Evolutionary conservation across 1,139 yeast genomes (phyloP).

Genomic region (Yamadazyma sp.): DNA sequence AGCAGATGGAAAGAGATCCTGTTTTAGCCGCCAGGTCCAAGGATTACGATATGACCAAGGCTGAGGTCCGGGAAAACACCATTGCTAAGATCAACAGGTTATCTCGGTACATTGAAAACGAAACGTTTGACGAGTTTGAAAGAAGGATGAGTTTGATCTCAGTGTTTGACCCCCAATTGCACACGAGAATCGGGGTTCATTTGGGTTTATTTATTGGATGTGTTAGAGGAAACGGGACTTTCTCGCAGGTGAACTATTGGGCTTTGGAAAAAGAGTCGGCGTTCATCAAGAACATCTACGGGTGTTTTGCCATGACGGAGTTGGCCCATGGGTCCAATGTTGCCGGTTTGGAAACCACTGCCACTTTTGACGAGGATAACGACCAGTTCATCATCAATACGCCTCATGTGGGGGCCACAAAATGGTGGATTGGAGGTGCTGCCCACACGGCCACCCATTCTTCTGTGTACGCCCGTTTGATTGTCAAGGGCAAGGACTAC

Average conservation of each 20-base stretch:
- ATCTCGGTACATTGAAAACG: slow-evolving; percentile 46
- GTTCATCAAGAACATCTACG: slow-evolving; percentile 66
- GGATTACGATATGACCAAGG: slow-evolving; percentile 42
- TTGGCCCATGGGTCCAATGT: slow-evolving; percentile 94
- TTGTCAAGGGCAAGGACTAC: slow-evolving; percentile 79
- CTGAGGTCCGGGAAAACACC: slow-evolving; percentile 43
- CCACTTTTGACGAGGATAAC: slow-evolving; percentile 65
- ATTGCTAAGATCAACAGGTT: slow-evolving; percentile 44
- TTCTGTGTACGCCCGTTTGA: slow-evolving; percentile 76
- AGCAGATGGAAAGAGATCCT: slow-evolving; percentile 53
- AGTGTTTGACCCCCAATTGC: slow-evolving; percentile 50
- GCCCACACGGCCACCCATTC: slow-evolving; percentile 91
- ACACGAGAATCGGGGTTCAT: slow-evolving; percentile 53
- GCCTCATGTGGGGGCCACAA: slow-evolving; percentile 88
- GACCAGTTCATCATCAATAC: slow-evolving; percentile 78
- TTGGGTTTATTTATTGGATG: slow-evolving; percentile 50
- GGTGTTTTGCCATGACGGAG: slow-evolving; percentile 95
- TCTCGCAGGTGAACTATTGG: slow-evolving; percentile 69
- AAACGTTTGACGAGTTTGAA: slow-evolving; percentile 40
- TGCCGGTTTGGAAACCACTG: slow-evolving; percentile 87
- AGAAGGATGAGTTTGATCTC: slow-evolving; percentile 44
- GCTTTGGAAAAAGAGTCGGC: slow-evolving; percentile 70
- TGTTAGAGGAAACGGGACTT: slow-evolving; percentile 51
- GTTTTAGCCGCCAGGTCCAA: slow-evolving; percentile 37
- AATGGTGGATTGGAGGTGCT: slow-evolving; percentile 99